phyloP scores from a whole-genome alignment of 1,284 basidiomycete genomes.

The Fomitopsis pinicola region DNA sequence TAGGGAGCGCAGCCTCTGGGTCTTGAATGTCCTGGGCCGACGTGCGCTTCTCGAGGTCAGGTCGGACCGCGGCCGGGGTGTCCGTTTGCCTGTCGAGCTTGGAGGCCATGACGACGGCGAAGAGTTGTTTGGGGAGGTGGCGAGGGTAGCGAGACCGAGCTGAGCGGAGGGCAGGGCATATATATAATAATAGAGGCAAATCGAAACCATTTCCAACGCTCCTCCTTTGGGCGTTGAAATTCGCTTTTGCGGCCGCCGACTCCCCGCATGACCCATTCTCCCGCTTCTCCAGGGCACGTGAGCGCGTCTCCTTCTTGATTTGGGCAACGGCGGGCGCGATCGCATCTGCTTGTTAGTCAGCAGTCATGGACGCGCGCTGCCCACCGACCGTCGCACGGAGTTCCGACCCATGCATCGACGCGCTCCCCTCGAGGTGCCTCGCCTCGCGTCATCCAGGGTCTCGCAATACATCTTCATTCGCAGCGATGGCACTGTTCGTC shows the following conservation, averaged over 20 bases:
- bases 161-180: not conserved
- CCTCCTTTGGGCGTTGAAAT: not conserved
- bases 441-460: too few species aligned
- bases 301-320: not conserved
- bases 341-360: too few species aligned
- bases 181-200: not conserved
- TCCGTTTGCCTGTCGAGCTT: not conserved
- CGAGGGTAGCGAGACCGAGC: not conserved
- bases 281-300: too few species aligned
- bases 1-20: not conserved
- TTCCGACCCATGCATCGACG: too few species aligned
- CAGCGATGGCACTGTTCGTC: too few species aligned
- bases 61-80: not conserved
- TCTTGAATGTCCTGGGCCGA: not conserved
- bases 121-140: not conserved
- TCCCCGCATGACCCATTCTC: not conserved
- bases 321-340: too few species aligned
- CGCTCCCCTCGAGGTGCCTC: too few species aligned
- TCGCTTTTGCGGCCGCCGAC: not conserved
- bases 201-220: not conserved
- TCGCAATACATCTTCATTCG: too few species aligned
- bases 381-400: too few species aligned
- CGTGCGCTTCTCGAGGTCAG: not conserved
- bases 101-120: not conserved
- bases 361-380: too few species aligned